Evolutionary conservation across 106 monocot genomes (phyloP), one percentile per base, ranked within the genome.

Genomic region (Dendrobium huoshanense): DNA sequence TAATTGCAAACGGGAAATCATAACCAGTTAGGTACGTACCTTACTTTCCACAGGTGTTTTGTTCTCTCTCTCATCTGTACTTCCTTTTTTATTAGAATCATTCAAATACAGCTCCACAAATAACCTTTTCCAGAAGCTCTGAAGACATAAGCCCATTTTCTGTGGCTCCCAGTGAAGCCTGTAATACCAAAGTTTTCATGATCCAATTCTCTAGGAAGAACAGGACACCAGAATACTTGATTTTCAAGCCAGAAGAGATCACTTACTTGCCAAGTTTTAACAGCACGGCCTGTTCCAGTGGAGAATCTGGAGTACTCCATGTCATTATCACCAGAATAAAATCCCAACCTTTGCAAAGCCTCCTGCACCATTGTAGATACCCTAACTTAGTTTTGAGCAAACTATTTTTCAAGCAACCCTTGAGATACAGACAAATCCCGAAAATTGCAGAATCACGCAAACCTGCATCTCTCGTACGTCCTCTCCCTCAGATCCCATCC

Each of bases 251-350:
- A 74, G 41, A 1, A 74, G 42, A 42, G 7, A 64, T 64, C 9
- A 84, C 89, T 89, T 51, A 95, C 98, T 85, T 98, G 92, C 98
- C 98, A 95, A 72, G 98, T 95, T 86, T 98, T 98, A 41, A 98
- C 95, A 70, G 98, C 98, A 51, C 98, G 87, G 51, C 95, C 91
- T 27, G 98, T 98, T 24, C 98, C 98, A 80, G 76, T 91, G 19
- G 92, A 92, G 81, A 92, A 98, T 81, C 48, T 84, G 15, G 91
- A 88, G 81, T 40, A 95, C 67, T 98, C 95, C 88, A 88, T 95
- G 79, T 98, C 98, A 75, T 98, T 95, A 83, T 98, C 98, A 40
- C 98, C 98, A 22, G 94, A 95, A 84, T 92, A 98, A 79, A 95
- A 98, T 55, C 98, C 98, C 73, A 98, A 83, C 19, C 64, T 88